Evolutionary conservation across 2,329 filamentous ascomycete species (phyloP).

Genomic region (Ophiostoma triangulosporum): DNA sequence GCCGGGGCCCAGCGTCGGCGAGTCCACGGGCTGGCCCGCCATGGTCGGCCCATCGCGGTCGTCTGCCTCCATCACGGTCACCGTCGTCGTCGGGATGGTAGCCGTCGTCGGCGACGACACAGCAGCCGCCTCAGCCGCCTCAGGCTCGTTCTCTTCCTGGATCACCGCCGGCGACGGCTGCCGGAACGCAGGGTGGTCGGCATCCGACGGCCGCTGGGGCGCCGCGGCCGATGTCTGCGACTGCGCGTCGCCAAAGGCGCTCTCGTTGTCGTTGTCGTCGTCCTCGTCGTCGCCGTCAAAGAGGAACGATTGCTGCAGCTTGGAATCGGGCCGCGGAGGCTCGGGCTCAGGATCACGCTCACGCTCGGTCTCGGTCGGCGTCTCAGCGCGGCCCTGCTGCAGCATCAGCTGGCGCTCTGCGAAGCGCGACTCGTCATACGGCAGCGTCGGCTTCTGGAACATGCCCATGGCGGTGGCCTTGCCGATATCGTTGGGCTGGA

Average conservation of each 20-base stretch:
- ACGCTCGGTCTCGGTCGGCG: constrained; percentile 31
- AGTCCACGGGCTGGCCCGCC: constrained; percentile 37
- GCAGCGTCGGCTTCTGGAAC: constrained; percentile 55
- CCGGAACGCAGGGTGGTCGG: constrained; percentile 42
- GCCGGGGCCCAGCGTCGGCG: constrained; percentile 63
- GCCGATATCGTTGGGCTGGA: constrained; percentile 63
- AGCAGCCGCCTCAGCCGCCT: no score
- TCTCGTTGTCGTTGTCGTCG: constrained; percentile 6
- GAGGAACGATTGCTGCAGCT: constrained; percentile 27
- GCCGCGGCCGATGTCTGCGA: constrained; percentile 14
- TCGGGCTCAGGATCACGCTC: constrained; percentile 21
- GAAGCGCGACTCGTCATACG: constrained; percentile 77
- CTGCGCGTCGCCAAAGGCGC: neutral
- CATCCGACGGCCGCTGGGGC: constrained; percentile 35
- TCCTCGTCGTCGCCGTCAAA: constrained; percentile 27
- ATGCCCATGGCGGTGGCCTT: constrained; percentile 60
- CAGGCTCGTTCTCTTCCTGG: neutral
- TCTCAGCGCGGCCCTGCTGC: constrained; percentile 60
- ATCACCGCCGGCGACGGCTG: constrained; percentile 18
- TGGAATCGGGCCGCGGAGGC: constrained; percentile 31
- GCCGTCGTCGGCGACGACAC: no score
- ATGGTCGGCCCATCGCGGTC: neutral
- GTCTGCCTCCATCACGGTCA: neutral
- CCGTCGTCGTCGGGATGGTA: neutral
- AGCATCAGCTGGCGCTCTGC: constrained; percentile 70